A percentile compares a stretch with the other conserved stretches of the same genome.
These are phyloP conservation scores for Basidiobolus heterosporus DNA, from an alignment of 371 early-diverging fungal genomes.

Conservation along the genomic window DNA sequence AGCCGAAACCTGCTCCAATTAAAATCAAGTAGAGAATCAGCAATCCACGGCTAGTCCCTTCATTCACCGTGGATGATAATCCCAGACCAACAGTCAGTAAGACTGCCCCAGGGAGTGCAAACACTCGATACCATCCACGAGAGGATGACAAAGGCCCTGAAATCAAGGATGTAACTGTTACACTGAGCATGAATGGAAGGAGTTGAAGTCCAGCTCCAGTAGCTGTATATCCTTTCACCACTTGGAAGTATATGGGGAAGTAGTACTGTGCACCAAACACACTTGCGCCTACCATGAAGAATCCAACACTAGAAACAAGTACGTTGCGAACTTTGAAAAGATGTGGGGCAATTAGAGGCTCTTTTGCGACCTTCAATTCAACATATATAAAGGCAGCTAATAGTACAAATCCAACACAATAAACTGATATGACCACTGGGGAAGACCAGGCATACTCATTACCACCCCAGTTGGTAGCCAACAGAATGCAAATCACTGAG, in stretches of 20 bases:
- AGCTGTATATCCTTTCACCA: constrained; percentile 17
- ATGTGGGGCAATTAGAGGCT: constrained; percentile 40
- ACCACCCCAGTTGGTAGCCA: constrained; percentile 10
- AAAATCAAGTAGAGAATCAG: too few relatives aligned
- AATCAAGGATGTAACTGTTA: too few relatives aligned
- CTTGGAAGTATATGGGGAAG: constrained; percentile 39
- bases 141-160: too few relatives aligned
- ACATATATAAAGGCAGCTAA: constrained; percentile 39
- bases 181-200: too few relatives aligned
- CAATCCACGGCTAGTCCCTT: too few relatives aligned
- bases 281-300: constrained; percentile 44
- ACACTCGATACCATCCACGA: too few relatives aligned
- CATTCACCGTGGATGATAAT: too few relatives aligned
- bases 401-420: constrained; percentile 43
- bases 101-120: too few relatives aligned
- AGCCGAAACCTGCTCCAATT: too few relatives aligned
- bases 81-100: too few relatives aligned
- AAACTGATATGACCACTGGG: constrained; percentile 32
- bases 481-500: background rate
- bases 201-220: constrained; percentile 43
- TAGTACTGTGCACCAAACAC: constrained; percentile 56
- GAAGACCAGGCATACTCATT: constrained; percentile 44
- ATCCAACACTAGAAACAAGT: constrained; percentile 17
- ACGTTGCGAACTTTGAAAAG: constrained; percentile 24
- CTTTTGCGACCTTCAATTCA: constrained; percentile 24